Conservation (phyloP, 2,329 filamentous ascomycete species). For the Ramichloridium luteum region DNA sequence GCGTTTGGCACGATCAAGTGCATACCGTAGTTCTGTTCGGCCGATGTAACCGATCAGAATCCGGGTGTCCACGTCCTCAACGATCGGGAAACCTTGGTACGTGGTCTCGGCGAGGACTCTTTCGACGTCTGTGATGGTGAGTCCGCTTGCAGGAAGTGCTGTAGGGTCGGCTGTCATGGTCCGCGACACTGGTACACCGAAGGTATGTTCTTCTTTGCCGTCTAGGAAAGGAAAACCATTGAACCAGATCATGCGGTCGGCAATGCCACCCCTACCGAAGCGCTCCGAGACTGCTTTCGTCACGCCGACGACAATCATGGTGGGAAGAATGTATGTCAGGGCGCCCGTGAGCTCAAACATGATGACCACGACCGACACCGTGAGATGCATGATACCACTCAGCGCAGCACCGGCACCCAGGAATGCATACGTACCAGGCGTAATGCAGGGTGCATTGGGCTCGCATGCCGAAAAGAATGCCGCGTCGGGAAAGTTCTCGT, state of each 20-base stretch:
- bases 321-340: slow-evolving; percentile 89
- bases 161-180: slow-evolving; percentile 66
- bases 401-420: slow-evolving; percentile 83
- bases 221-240: slow-evolving; percentile 95
- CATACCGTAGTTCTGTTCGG: slow-evolving; percentile 80
- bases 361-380: slow-evolving; percentile 91
- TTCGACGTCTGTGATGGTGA: slow-evolving; percentile 67
- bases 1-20: slow-evolving; percentile 65
- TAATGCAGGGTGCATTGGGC: slow-evolving; percentile 90
- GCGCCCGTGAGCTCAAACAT: slow-evolving; percentile 99
- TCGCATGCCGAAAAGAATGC: slow-evolving; percentile 80
- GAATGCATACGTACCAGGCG: slow-evolving; percentile 92
- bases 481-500: slow-evolving; percentile 71
- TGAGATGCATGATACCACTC: slow-evolving; percentile 96
- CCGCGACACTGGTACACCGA: slow-evolving; percentile 82
- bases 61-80: slow-evolving; percentile 59
- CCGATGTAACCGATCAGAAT: slow-evolving; percentile 84
- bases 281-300: slow-evolving; percentile 87
- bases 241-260: slow-evolving; percentile 98
- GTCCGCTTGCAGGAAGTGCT: slow-evolving; percentile 59
- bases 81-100: slow-evolving; percentile 87
- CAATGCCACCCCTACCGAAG: slow-evolving; percentile 92
- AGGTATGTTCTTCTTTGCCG: slow-evolving; percentile 94
- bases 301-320: slow-evolving; percentile 96
- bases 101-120: slow-evolving; percentile 61